Conservation (phyloP, 2,329 filamentous ascomycete genomes). For the Stachybotrys elegans region DNA sequence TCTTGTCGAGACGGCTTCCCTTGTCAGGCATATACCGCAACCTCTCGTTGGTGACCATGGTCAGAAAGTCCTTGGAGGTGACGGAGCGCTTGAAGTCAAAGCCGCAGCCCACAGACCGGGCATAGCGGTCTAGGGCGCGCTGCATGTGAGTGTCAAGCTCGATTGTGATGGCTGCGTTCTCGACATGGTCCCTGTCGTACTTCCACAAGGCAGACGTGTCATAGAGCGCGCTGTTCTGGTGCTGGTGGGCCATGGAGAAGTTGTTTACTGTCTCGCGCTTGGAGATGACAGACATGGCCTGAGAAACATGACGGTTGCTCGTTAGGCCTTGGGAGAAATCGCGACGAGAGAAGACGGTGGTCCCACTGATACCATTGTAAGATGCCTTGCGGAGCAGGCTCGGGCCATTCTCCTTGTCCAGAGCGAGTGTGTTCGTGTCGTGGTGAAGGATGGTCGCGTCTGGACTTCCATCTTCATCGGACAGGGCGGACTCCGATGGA, state of each 20-base stretch:
- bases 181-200: not conserved
- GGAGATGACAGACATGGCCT: not conserved
- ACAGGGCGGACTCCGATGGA: not conserved
- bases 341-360: not conserved
- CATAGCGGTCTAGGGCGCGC: conserved; percentile 1
- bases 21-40: conserved; percentile 3
- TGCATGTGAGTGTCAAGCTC: conserved; percentile 2
- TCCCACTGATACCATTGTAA: not conserved
- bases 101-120: not conserved
- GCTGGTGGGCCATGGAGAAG: not conserved
- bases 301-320: not conserved
- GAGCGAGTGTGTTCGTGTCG: not conserved
- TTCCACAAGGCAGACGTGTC: conserved; percentile 2
- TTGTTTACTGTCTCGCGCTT: conserved; percentile 1
- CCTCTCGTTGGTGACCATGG: conserved; percentile 4
- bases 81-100: conserved; percentile 1
- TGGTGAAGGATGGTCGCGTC: not conserved
- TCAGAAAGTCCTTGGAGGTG: conserved; percentile 2
- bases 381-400: not conserved
- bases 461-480: not conserved
- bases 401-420: not conserved
- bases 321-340: not conserved
- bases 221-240: not conserved
- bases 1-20: conserved; percentile 6
- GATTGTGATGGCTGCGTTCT: not conserved